These are phyloP conservation scores for Cladophialophora exuberans DNA, from an alignment of 2,329 filamentous ascomycete species.

Conservation along the genomic window DNA sequence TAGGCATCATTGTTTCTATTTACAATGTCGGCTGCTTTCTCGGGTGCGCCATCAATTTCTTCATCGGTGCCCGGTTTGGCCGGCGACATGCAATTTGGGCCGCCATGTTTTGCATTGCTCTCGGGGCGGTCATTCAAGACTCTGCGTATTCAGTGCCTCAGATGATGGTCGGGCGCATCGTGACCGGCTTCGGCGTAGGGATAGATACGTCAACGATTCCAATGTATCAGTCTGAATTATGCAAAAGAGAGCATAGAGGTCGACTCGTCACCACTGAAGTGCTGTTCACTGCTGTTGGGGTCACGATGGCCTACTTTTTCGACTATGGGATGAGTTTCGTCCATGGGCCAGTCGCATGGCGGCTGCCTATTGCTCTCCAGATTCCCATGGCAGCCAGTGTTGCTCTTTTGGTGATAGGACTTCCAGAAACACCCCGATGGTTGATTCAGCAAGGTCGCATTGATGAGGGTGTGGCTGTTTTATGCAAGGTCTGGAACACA, in stretches of 20 bases:
- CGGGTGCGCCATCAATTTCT: constrained; percentile 40
- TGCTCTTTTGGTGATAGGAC: constrained; percentile 38
- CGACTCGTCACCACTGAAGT: constrained; percentile 49
- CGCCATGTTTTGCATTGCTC: constrained; percentile 37
- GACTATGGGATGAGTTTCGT: constrained; percentile 49
- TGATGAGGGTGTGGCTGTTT: constrained; percentile 37
- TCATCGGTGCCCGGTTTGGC: constrained; percentile 40
- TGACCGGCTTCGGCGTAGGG: constrained; percentile 57
- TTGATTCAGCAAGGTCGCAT: constrained; percentile 31
- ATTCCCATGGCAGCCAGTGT: constrained; percentile 39
- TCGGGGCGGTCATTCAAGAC: constrained; percentile 44
- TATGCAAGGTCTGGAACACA: constrained; percentile 44
- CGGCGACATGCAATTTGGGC: constrained; percentile 41
- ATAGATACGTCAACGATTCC: constrained; percentile 46
- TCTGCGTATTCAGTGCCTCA: constrained; percentile 38
- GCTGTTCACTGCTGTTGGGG: constrained; percentile 44
- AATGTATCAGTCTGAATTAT: constrained; percentile 44
- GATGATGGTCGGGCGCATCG: constrained; percentile 49
- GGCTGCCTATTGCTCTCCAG: constrained; percentile 39
- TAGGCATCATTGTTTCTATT: constrained; percentile 34
- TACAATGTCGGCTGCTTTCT: constrained; percentile 32
- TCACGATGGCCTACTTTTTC: constrained; percentile 45
- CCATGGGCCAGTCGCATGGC: constrained; percentile 37
- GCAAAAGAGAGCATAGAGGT: constrained; percentile 47
- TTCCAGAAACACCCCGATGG: constrained; percentile 51